Conservation (phyloP, 106 monocot genomes). For the Iris macrosiphon region DNA sequence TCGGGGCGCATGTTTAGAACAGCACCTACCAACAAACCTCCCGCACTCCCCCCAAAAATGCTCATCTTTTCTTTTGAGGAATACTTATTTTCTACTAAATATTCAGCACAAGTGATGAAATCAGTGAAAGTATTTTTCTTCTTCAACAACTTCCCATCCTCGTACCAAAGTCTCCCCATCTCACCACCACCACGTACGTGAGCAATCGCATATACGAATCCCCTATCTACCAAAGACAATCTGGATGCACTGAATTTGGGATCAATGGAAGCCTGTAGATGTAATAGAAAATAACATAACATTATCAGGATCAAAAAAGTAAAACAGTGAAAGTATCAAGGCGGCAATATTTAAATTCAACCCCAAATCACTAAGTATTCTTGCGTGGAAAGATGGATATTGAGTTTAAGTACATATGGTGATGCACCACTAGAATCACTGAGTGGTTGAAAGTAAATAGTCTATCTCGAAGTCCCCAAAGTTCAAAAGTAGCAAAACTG, state of each 20-base stretch:
- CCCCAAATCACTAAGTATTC: too few relatives aligned
- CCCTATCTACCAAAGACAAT: conserved; percentile 74
- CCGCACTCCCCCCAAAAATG: conserved; percentile 94
- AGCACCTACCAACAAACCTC: conserved; percentile 86
- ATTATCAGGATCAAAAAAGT: conserved; percentile 7
- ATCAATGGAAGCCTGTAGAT: conserved; percentile 61
- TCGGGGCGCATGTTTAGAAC: conserved; percentile 98
- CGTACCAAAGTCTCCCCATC: conserved; percentile 92
- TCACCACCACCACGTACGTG: conserved; percentile 94
- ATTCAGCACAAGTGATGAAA: conserved; percentile 90
- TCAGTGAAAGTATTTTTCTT: conserved; percentile 48
- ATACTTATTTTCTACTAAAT: conserved; percentile 78
- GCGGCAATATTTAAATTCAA: too few relatives aligned
- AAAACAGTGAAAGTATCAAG: too few relatives aligned
- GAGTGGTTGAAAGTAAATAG: too few relatives aligned
- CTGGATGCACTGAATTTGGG: conserved; percentile 65
- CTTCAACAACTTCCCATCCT: conserved; percentile 77
- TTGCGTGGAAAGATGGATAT: too few relatives aligned
- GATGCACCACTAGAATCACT: too few relatives aligned
- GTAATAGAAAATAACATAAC: conserved; percentile 2
- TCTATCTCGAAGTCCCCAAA: too few relatives aligned
- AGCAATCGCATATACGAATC: conserved; percentile 82
- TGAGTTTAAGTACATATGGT: too few relatives aligned
- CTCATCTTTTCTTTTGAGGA: conserved; percentile 78
- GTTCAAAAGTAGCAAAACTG: too few relatives aligned